A percentile compares a stretch with the other conserved stretches of the same genome.
Evolutionary conservation across 140 eudicot species (phyloP).

Genomic region (Artemisia princeps): DNA sequence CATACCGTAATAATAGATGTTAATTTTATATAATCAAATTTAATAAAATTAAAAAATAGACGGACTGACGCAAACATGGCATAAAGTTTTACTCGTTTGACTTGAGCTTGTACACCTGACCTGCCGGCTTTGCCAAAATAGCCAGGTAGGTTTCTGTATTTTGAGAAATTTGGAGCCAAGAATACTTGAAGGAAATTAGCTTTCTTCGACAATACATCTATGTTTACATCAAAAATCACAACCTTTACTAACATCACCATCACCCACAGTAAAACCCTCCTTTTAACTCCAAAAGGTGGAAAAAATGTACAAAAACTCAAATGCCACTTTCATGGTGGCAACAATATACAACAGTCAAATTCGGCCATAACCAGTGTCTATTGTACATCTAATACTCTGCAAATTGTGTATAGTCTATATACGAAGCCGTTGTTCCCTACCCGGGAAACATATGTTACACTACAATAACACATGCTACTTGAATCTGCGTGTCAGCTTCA

Average conservation of each 20-base stretch:
- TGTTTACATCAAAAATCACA: constrained; percentile 15
- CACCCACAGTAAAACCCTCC: constrained; percentile 9
- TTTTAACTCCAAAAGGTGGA: constrained; percentile 16
- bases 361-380: constrained; percentile 22
- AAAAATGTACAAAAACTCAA: constrained; percentile 28
- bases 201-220: constrained; percentile 7
- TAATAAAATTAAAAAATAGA: too few relatives aligned
- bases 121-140: too few relatives aligned
- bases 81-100: too few relatives aligned
- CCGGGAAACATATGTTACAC: constrained; percentile 30
- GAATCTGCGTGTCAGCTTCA: constrained; percentile 20
- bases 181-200: background rate
- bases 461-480: constrained; percentile 21
- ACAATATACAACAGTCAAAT: constrained; percentile 27
- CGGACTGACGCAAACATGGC: too few relatives aligned
- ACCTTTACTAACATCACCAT: constrained; percentile 15
- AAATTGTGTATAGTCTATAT: constrained; percentile 27
- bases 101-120: too few relatives aligned
- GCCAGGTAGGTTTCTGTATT: background rate
- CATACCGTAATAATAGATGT: too few relatives aligned
- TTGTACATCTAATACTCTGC: constrained; percentile 28
- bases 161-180: background rate
- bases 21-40: too few relatives aligned
- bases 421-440: constrained; percentile 22
- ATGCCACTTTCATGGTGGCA: constrained; percentile 29